phyloP scores from a whole-genome alignment of 306 rosid genomes.

The Ochetophila trinervis region DNA sequence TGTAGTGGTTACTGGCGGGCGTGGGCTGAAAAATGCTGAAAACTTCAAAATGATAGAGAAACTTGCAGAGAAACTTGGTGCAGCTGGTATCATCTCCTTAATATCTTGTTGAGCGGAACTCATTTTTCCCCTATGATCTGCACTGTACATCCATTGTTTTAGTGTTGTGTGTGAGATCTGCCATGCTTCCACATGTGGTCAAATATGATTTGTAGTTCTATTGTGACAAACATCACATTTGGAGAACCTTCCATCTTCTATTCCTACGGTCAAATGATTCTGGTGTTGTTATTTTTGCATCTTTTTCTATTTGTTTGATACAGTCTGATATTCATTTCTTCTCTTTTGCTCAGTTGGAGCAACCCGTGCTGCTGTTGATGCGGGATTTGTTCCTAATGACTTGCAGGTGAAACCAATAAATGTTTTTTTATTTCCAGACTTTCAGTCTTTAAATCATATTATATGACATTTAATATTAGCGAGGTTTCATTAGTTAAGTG shows the following conservation, averaged over 20 bases:
- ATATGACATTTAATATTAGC: background rate
- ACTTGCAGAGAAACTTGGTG: constrained; percentile 86
- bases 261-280: constrained; percentile 3
- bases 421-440: constrained; percentile 3
- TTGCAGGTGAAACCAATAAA: constrained; percentile 61
- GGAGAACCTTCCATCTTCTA: background rate
- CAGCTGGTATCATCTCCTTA: constrained; percentile 56
- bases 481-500: background rate
- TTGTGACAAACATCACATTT: background rate
- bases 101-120: background rate
- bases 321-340: constrained; percentile 28
- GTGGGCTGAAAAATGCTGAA: constrained; percentile 81
- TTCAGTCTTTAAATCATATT: background rate
- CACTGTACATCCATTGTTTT: background rate
- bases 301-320: constrained; percentile 18
- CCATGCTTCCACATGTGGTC: background rate
- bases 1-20: constrained; percentile 82
- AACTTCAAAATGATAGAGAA: constrained; percentile 91
- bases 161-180: constrained; percentile 1
- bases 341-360: constrained; percentile 71
- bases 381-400: constrained; percentile 90
- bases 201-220: background rate
- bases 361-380: constrained; percentile 97
- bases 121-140: background rate
- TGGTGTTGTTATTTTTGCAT: constrained; percentile 8